Conservation (phyloP, 2,329 filamentous ascomycete genomes). For the Arthrocladium fulminans region DNA sequence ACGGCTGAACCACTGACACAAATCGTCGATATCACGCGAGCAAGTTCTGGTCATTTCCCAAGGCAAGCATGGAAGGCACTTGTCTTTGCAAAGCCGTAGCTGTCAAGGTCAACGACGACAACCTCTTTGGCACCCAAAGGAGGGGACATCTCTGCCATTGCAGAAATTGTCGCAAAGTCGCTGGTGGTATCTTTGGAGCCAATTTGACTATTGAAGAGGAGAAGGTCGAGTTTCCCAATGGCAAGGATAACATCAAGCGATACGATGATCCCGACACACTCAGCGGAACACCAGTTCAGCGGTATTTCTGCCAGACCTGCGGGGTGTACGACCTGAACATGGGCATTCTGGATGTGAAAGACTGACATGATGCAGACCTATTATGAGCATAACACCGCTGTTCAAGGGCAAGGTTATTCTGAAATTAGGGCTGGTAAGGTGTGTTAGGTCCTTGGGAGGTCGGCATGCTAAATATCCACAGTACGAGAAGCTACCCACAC, state of each 20-base stretch:
- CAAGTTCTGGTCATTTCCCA: no score
- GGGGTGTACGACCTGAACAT: slow-evolving; percentile 34
- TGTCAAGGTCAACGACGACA: slow-evolving; percentile 41
- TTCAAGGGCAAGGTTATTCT: slow-evolving; percentile 38
- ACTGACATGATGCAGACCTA: slow-evolving; percentile 29
- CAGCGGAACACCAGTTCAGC: slow-evolving; percentile 38
- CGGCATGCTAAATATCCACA: background rate
- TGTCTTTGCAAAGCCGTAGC: slow-evolving; percentile 29
- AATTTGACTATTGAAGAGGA: slow-evolving; percentile 28
- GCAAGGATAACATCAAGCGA: slow-evolving; percentile 36
- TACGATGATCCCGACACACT: slow-evolving; percentile 39
- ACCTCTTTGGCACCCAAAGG: slow-evolving; percentile 36
- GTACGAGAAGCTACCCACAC: slow-evolving; percentile 17
- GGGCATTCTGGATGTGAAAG: background rate
- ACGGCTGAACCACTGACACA: no score
- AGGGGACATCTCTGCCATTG: slow-evolving; percentile 45
- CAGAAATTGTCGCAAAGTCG: slow-evolving; percentile 43
- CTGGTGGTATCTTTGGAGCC: slow-evolving; percentile 30
- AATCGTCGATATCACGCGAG: background rate
- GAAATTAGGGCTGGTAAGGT: slow-evolving; percentile 39
- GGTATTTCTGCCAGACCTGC: slow-evolving; percentile 40
- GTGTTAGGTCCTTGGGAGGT: background rate
- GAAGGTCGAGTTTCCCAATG: slow-evolving; percentile 39
- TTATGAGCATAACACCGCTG: slow-evolving; percentile 36
- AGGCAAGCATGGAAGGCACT: slow-evolving; percentile 16